These are phyloP conservation scores for Cladophialophora yegresii DNA, from an alignment of 2,329 filamentous ascomycete genomes.

Conservation along the genomic window DNA sequence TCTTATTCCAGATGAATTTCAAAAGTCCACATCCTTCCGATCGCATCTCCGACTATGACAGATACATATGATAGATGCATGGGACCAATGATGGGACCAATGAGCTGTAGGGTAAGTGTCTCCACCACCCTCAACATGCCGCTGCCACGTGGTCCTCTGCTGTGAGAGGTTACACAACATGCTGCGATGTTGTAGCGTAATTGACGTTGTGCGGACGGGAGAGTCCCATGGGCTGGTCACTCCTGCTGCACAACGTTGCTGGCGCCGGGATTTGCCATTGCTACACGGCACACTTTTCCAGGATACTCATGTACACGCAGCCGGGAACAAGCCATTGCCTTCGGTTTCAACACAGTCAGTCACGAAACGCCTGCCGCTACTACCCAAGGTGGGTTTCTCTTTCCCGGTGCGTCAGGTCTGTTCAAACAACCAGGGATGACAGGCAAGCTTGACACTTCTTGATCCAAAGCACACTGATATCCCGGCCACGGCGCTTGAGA, in stretches of 20 bases:
- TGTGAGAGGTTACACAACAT: background rate
- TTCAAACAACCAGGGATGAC: background rate
- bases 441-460: background rate
- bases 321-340: background rate
- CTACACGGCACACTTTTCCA: background rate
- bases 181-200: background rate
- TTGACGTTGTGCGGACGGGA: background rate
- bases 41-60: background rate
- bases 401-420: background rate
- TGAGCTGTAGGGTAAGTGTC: background rate
- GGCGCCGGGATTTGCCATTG: background rate
- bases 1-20: background rate
- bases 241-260: background rate
- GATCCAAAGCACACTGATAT: background rate
- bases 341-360: background rate
- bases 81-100: background rate
- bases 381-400: background rate
- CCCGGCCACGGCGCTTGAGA: background rate
- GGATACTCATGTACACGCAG: background rate
- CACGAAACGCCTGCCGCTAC: background rate
- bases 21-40: background rate
- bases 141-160: background rate
- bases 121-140: background rate
- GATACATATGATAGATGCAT: background rate
- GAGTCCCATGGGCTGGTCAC: background rate